Conservation (phyloP, 2,329 filamentous ascomycete genomes). For the Monosporascus sp. region DNA sequence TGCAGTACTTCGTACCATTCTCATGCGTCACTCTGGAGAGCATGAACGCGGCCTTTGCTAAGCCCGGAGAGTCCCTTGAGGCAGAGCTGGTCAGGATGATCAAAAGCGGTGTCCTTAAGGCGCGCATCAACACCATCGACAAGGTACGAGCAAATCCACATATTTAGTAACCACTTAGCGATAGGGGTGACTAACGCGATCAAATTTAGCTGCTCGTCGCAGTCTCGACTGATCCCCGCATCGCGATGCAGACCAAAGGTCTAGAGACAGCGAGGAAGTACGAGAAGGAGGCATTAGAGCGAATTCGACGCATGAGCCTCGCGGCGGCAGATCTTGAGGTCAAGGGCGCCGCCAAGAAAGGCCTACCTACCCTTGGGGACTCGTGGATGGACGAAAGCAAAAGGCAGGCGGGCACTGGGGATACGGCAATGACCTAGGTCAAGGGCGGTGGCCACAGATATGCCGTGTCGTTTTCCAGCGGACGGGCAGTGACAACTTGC, state of each 20-base stretch:
- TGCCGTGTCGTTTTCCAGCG: too few species aligned
- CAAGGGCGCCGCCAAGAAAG: constrained; percentile 28
- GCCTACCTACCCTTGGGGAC: constrained; percentile 18
- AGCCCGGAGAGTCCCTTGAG: constrained; percentile 58
- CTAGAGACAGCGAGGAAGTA: constrained; percentile 66
- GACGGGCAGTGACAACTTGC: not conserved
- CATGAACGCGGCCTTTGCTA: constrained; percentile 71
- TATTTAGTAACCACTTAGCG: too few species aligned
- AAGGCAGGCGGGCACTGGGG: constrained; percentile 5
- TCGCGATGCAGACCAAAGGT: constrained; percentile 64
- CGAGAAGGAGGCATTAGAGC: constrained; percentile 68
- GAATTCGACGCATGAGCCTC: constrained; percentile 73
- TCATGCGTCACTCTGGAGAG: constrained; percentile 77
- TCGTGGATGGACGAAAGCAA: constrained; percentile 16
- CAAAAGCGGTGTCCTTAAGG: constrained; percentile 62
- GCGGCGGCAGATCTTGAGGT: constrained; percentile 71
- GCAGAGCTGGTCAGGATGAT: constrained; percentile 78
- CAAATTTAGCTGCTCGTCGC: constrained; percentile 62
- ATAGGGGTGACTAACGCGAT: constrained; percentile 8
- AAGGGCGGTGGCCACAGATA: not conserved
- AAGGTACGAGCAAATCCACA: constrained; percentile 39
- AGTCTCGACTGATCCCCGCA: constrained; percentile 60
- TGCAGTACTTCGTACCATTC: constrained; percentile 89
- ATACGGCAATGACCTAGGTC: constrained; percentile 9
- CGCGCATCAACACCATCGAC: constrained; percentile 80